Conservation (phyloP, 2,329 filamentous ascomycete species). For the Xylariaceae sp. region DNA sequence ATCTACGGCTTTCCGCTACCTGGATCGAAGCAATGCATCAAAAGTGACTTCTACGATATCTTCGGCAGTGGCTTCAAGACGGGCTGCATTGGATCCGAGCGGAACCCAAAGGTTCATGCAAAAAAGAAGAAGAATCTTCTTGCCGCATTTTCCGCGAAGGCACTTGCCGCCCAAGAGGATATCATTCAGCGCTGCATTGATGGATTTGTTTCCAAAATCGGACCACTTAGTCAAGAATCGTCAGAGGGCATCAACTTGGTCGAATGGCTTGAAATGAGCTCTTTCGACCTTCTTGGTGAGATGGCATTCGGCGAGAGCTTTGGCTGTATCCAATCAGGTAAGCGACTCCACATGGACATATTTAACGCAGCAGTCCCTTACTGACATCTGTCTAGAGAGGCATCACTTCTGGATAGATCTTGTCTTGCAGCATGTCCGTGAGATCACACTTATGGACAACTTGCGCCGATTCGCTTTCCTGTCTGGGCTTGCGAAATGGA, state of each 20-base stretch:
- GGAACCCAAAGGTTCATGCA: constrained; percentile 12
- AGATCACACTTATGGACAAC: constrained; percentile 16
- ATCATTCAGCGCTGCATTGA: constrained; percentile 13
- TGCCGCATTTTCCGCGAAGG: constrained; percentile 12
- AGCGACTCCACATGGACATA: neutral
- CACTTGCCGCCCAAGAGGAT: constrained; percentile 10
- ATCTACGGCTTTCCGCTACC: constrained; percentile 16
- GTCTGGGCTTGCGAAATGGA: neutral
- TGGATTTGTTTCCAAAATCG: constrained; percentile 11
- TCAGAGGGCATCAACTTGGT: constrained; percentile 12
- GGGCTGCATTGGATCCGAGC: constrained; percentile 15
- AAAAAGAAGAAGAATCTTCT: constrained; percentile 15
- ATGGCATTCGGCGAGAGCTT: constrained; percentile 19
- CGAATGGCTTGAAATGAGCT: constrained; percentile 15
- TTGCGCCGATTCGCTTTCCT: constrained; percentile 10
- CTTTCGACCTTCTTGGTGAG: constrained; percentile 17
- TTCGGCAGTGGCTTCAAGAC: constrained; percentile 15
- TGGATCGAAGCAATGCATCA: constrained; percentile 9
- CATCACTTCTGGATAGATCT: constrained; percentile 17
- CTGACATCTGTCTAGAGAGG: constrained; percentile 4
- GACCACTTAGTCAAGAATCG: neutral
- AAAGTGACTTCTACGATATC: constrained; percentile 20
- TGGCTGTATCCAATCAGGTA: constrained; percentile 12
- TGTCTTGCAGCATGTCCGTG: constrained; percentile 7
- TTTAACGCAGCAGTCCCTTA: neutral